Percentiles rank a stretch among this genome's conserved stretches.
Evolutionary conservation across 176 grass and related monocot genomes (phyloP).

Genomic region (Guadua angustifolia): DNA sequence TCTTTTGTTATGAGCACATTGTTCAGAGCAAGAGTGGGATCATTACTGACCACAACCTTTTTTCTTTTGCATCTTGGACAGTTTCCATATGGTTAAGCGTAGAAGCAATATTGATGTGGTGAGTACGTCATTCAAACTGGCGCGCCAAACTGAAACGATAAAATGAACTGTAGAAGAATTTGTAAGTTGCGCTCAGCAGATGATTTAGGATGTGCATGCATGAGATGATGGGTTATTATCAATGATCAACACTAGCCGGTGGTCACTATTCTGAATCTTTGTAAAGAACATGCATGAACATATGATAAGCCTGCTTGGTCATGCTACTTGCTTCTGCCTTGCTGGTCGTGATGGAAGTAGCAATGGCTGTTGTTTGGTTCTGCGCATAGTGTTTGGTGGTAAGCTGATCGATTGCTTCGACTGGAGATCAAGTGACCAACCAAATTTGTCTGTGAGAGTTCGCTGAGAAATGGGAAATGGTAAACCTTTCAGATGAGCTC

Average conservation of each 20-base stretch:
- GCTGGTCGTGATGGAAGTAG: not conserved
- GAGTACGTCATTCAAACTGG: not conserved
- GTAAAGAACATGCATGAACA: slow-evolving; percentile 6
- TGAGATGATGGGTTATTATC: not conserved
- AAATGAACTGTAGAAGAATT: not conserved
- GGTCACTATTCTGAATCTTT: slow-evolving; percentile 5
- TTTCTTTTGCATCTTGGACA: not conserved
- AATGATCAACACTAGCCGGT: not conserved
- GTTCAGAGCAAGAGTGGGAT: not conserved
- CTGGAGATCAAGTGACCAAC: not conserved
- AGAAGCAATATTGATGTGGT: not conserved
- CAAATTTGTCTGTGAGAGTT: not conserved
- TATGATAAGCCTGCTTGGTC: not conserved
- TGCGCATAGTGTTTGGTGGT: not conserved
- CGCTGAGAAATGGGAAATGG: not conserved
- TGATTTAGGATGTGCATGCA: not conserved
- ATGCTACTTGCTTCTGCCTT: not conserved
- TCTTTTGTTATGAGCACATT: not conserved
- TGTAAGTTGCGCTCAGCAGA: not conserved
- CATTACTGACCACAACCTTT: not conserved
- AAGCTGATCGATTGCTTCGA: not conserved
- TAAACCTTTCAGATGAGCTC: not conserved
- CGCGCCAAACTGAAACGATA: slow-evolving; percentile 1
- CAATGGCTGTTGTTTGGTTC: not conserved
- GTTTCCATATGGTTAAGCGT: slow-evolving; percentile 5